Base-by-base conservation (phyloP, 1,284 basidiomycete species). In the Serendipita sp. region DNA sequence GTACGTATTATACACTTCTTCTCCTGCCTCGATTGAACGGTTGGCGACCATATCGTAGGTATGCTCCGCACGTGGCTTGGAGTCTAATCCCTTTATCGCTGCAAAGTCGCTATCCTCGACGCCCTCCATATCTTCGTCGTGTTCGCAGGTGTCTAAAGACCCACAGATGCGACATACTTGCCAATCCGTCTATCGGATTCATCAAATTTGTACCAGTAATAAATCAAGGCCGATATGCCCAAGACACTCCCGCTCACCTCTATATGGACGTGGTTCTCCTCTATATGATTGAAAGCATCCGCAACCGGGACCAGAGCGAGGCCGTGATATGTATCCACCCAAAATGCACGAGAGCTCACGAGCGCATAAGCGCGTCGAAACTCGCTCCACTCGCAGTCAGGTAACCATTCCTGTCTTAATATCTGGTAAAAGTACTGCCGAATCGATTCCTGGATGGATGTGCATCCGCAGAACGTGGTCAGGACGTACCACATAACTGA, bases 241-340 rank as follows among this genome's bases (percentile, higher is more conserved):
- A n/a, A 47, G 43, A 32, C 5, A 61, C 6, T 47, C 17, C 41
- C 63, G 68, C 74, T 64, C 69, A 89, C 86, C 78, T 89, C 83
- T 60, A 93, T 77, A 69, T 90, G 86, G 60, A 91, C 82, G 68
- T 88, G 82, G 70, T 90, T 83, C 50, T 85, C 81, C 55, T 82
- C 77, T 3, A 75, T 71, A 68, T 96, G 93, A 72, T 96, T 94
- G 75, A 95, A 91, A 82, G 84, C 80, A 73, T 95, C 93, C 32
- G 92, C 91, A 65, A 94, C 81, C 1, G 93, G 92, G 12, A 93
- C 90, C 81, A 97, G 88, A 1, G 88, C 82, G 22, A 93, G 76
- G 1, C 85, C 84, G 72, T 94, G 91, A 71, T 85, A 93, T 2
- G 84, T 79, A 71, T 96, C 93, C 62, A 94, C 83, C 61, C 90